phyloP scores from a whole-genome alignment of 257 asterid genomes.

The Eucommia ulmoides region DNA sequence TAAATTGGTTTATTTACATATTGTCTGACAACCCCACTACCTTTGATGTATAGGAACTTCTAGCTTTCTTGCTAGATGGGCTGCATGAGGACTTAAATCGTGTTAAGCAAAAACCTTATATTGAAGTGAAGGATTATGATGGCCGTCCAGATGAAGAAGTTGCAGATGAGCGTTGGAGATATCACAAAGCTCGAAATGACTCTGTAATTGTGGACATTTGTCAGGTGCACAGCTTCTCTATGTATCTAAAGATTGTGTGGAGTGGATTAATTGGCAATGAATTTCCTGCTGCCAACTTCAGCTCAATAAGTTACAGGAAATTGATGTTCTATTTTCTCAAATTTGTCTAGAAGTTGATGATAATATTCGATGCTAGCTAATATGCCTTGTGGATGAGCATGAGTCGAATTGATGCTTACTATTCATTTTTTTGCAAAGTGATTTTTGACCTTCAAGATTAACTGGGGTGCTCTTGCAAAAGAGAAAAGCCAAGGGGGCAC shows the following conservation, averaged over 20 bases:
- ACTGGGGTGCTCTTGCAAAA: no score
- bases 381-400: background rate
- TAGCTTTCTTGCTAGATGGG: constrained; percentile 94
- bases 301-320: no score
- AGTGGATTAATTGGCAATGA: no score
- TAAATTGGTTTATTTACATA: no score
- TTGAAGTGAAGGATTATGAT: constrained; percentile 79
- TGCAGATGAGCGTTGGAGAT: constrained; percentile 88
- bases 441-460: background rate
- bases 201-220: constrained; percentile 87
- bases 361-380: no score
- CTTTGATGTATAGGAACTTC: constrained; percentile 99
- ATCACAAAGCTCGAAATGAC: constrained; percentile 91
- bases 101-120: constrained; percentile 85
- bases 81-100: constrained; percentile 96
- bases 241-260: constrained; percentile 1
- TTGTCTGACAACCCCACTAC: no score
- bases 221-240: constrained; percentile 40
- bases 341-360: no score
- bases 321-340: no score
- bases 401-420: background rate
- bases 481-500: no score
- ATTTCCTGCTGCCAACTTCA: background rate
- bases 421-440: background rate
- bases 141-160: constrained; percentile 79